A percentile compares a stretch with the other conserved stretches of the same genome.
Evolutionary conservation across 2,329 filamentous ascomycete species (phyloP).

Genomic region (Colletotrichum phormii): DNA sequence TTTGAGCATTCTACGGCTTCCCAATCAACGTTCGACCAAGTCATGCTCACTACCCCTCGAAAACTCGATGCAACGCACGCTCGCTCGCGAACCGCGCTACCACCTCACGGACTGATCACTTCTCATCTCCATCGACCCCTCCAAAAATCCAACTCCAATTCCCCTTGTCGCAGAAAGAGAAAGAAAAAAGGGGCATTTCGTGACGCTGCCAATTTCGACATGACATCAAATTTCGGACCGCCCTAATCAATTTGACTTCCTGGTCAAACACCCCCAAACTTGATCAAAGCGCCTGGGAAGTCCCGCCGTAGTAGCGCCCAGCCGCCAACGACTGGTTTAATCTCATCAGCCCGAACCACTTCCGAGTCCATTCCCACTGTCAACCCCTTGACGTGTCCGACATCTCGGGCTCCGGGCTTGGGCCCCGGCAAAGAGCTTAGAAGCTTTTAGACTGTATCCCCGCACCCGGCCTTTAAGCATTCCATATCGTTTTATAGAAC

Average conservation of each 20-base stretch:
- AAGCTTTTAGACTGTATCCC: conserved; percentile 6
- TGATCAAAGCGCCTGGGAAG: conserved; percentile 33
- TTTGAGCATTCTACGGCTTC: background rate
- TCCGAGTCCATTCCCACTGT: conserved; percentile 14
- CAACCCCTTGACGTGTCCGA: conserved; percentile 1
- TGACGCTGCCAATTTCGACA: conserved; percentile 27
- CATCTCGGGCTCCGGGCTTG: conserved; percentile 26
- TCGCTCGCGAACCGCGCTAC: background rate
- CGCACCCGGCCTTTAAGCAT: background rate
- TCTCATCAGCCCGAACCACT: conserved; percentile 28
- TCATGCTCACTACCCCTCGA: background rate
- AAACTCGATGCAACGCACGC: background rate
- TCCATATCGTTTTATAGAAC: background rate
- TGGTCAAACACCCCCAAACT: conserved; percentile 33
- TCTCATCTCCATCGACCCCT: conserved; percentile 27
- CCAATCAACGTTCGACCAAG: background rate
- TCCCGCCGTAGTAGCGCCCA: conserved; percentile 25
- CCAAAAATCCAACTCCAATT: background rate
- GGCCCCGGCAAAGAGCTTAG: background rate
- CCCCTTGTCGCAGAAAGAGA: background rate
- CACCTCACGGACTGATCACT: background rate
- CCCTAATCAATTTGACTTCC: conserved; percentile 36
- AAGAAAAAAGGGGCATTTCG: conserved; percentile 22
- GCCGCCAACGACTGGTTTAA: conserved; percentile 26
- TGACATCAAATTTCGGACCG: conserved; percentile 36